Evolutionary conservation across 2,329 filamentous ascomycete species (phyloP).

Genomic region (Chalaropsis thielavioides): DNA sequence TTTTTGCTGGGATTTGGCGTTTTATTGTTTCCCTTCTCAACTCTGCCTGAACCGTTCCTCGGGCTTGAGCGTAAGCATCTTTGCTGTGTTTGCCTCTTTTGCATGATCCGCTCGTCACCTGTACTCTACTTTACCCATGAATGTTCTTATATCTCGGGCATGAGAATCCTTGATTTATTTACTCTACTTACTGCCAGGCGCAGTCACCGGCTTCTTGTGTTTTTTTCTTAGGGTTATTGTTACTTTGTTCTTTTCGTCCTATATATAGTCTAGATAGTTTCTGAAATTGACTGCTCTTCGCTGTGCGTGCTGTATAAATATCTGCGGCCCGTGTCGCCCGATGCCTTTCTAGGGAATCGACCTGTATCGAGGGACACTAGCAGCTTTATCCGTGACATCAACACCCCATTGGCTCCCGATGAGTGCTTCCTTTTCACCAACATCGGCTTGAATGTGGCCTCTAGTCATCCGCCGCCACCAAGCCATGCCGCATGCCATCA

Average conservation of each 20-base stretch:
- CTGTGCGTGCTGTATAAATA: neutral
- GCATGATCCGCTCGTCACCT: neutral
- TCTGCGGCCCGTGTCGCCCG: too few relatives aligned
- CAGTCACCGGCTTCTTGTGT: neutral
- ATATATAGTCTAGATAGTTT: neutral
- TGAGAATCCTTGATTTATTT: neutral
- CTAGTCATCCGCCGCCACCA: neutral
- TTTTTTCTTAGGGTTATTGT: neutral
- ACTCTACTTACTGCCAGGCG: neutral
- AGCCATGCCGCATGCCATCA: neutral
- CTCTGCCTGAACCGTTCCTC: neutral
- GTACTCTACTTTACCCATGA: neutral
- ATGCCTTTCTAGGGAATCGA: neutral
- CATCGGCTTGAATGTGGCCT: neutral
- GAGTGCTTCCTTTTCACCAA: neutral
- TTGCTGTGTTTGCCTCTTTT: neutral
- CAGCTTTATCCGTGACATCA: neutral
- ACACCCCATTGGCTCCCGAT: neutral
- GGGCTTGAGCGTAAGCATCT: neutral
- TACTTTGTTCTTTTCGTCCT: neutral
- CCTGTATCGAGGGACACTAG: neutral
- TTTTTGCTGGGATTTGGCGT: conserved; percentile 3
- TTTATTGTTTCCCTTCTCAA: neutral
- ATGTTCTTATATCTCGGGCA: too few relatives aligned
- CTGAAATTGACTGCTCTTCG: neutral